phyloP scores from a whole-genome alignment of 129 eudicot genomes.

The Lonicera japonica region DNA sequence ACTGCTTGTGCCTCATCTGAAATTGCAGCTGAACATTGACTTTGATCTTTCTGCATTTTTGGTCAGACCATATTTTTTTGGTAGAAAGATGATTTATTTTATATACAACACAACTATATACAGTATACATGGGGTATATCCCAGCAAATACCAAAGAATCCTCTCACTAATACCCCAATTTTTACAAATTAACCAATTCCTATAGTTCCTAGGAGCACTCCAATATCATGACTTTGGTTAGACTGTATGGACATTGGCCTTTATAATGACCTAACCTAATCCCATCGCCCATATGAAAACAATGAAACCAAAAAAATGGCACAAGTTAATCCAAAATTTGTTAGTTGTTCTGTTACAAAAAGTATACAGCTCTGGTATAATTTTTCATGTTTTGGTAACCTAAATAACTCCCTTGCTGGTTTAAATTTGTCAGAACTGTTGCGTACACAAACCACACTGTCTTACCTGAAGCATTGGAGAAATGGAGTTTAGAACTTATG shows the following conservation, averaged over 20 bases:
- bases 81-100: too few relatives aligned
- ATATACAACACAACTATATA: too few relatives aligned
- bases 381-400: constrained; percentile 7
- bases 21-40: constrained; percentile 4
- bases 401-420: constrained; percentile 14
- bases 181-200: too few relatives aligned
- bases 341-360: not conserved
- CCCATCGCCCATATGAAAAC: not conserved
- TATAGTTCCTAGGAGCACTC: too few relatives aligned
- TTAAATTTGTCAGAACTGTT: constrained; percentile 61
- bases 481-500: constrained; percentile 96
- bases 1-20: not conserved
- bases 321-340: not conserved
- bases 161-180: too few relatives aligned
- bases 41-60: not conserved
- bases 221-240: not conserved
- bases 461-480: constrained; percentile 95
- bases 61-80: too few relatives aligned
- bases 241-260: not conserved
- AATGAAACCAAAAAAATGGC: not conserved
- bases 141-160: too few relatives aligned
- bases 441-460: constrained; percentile 97
- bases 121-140: too few relatives aligned
- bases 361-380: not conserved
- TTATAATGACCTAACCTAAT: too few relatives aligned